A percentile compares a stretch with the other conserved stretches of the same genome.
phyloP scores from a whole-genome alignment of 2,329 filamentous ascomycete genomes.

The Hypoxylon sp. region DNA sequence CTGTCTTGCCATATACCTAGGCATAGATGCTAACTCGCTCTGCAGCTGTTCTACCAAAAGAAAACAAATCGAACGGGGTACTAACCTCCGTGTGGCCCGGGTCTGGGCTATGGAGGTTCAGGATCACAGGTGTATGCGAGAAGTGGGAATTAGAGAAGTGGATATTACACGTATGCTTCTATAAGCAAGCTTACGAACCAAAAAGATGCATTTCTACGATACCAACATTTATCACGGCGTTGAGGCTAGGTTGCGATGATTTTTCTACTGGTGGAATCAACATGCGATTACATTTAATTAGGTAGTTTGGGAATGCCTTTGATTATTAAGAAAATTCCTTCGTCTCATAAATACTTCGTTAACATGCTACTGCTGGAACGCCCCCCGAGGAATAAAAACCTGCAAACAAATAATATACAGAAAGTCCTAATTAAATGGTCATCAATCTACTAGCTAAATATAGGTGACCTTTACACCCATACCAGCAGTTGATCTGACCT shows the following conservation, averaged over 20 bases:
- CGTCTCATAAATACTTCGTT: constrained; percentile 9
- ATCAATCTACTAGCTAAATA: constrained; percentile 65
- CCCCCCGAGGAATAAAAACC: constrained; percentile 36
- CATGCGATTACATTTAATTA: constrained; percentile 22
- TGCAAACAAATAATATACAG: constrained; percentile 36
- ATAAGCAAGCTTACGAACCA: neutral
- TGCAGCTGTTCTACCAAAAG: constrained; percentile 70
- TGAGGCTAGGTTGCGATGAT: constrained; percentile 29
- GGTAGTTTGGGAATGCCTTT: constrained; percentile 14
- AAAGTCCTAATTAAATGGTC: constrained; percentile 27
- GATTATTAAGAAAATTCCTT: constrained; percentile 16
- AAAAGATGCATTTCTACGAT: constrained; percentile 16
- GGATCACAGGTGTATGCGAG: constrained; percentile 5
- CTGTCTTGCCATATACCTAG: neutral
- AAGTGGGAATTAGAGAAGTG: constrained; percentile 6
- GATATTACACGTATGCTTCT: constrained; percentile 8
- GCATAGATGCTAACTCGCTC: constrained; percentile 43
- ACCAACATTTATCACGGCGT: constrained; percentile 41
- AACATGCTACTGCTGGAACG: constrained; percentile 9
- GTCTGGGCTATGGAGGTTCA: constrained; percentile 51
- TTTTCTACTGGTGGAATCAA: constrained; percentile 31
- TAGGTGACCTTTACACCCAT: constrained; percentile 99
- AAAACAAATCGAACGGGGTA: constrained; percentile 70
- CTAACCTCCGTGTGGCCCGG: constrained; percentile 60
- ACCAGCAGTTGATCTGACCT: constrained; percentile 83